phyloP scores from a whole-genome alignment of 495 filamentous ascomycete genomes.

The Penicillium cataractarum region DNA sequence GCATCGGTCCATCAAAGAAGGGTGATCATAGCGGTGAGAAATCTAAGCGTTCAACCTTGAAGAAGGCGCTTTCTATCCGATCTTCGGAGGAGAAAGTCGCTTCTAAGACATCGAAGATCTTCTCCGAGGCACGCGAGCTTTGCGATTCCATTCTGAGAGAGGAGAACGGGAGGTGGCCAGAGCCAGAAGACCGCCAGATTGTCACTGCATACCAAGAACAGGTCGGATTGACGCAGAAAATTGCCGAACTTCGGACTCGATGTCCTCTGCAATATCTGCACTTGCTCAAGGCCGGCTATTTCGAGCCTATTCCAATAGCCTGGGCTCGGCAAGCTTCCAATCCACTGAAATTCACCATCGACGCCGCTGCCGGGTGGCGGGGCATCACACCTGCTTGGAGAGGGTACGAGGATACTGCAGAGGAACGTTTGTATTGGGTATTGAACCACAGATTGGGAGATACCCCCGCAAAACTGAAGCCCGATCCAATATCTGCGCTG shows the following conservation, averaged over 20 bases:
- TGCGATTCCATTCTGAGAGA: conserved; percentile 43
- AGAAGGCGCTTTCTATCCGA: conserved; percentile 41
- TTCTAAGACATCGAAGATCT: conserved; percentile 20
- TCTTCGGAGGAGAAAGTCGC: conserved; percentile 39
- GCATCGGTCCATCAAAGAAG: conserved; percentile 16
- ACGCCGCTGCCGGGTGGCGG: conserved; percentile 48
- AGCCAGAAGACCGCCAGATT: conserved; percentile 37
- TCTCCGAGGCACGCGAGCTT: conserved; percentile 16
- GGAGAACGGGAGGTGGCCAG: conserved; percentile 48
- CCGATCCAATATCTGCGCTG: conserved; percentile 46
- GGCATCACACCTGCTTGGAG: conserved; percentile 53
- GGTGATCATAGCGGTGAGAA: conserved; percentile 18
- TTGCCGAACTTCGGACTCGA: conserved; percentile 40
- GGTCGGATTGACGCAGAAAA: conserved; percentile 43
- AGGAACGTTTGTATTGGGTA: conserved; percentile 55
- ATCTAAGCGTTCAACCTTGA: conserved; percentile 35
- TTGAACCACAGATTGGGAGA: conserved; percentile 45
- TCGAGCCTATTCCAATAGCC: conserved; percentile 51
- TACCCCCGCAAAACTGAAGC: conserved; percentile 40
- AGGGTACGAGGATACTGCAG: conserved; percentile 51
- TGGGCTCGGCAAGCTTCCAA: conserved; percentile 47
- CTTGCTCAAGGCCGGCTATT: conserved; percentile 51
- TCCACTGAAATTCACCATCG: conserved; percentile 50
- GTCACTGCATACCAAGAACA: conserved; percentile 46
- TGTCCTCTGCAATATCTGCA: conserved; percentile 50